phyloP scores from a whole-genome alignment of 2,329 filamentous ascomycete genomes.

The Cordyceps sp. region DNA sequence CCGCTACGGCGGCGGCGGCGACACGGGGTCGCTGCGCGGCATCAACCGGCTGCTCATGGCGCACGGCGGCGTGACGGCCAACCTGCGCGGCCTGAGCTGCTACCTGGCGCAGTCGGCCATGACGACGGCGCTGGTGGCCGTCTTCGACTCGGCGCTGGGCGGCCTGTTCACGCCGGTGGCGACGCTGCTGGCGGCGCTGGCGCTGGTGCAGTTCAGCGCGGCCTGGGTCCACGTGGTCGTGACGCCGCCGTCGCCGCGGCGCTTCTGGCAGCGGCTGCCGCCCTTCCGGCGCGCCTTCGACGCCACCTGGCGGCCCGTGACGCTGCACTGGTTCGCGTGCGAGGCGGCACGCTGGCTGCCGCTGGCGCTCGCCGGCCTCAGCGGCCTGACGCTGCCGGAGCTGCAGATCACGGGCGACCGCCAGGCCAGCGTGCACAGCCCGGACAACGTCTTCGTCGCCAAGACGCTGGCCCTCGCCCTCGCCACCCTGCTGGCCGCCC shows the following conservation, averaged over 20 bases:
- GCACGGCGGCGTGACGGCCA: slow-evolving; percentile 45
- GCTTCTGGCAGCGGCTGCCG: slow-evolving; percentile 55
- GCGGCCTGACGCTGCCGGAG: slow-evolving; percentile 25
- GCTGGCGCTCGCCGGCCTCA: slow-evolving; percentile 19
- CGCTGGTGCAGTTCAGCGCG: slow-evolving; percentile 51
- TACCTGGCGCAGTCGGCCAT: slow-evolving; percentile 21
- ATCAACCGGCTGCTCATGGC: slow-evolving; percentile 39
- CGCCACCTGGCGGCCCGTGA: slow-evolving; percentile 52
- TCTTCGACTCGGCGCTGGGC: slow-evolving; percentile 27
- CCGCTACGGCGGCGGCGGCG: slow-evolving; percentile 19
- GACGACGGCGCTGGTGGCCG: slow-evolving; percentile 19
- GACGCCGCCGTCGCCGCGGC: slow-evolving; percentile 44
- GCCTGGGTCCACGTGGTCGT: slow-evolving; percentile 82
- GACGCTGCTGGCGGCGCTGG: slow-evolving; percentile 39
- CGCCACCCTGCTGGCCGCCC: slow-evolving; percentile 30
- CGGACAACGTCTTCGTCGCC: slow-evolving; percentile 13
- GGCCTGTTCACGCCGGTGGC: slow-evolving; percentile 22
- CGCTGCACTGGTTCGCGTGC: slow-evolving; percentile 42
- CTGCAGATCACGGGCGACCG: slow-evolving; percentile 18
- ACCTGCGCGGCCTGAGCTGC: slow-evolving; percentile 52
- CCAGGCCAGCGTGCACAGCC: slow-evolving; percentile 7
- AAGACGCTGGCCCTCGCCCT: slow-evolving; percentile 29
- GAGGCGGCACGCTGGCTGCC: slow-evolving; percentile 33
- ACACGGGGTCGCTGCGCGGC: slow-evolving; percentile 31
- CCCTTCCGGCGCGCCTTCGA: slow-evolving; percentile 45